Base-by-base conservation (phyloP, 1,284 basidiomycete genomes). In the Limonomyces culmigenus region DNA sequence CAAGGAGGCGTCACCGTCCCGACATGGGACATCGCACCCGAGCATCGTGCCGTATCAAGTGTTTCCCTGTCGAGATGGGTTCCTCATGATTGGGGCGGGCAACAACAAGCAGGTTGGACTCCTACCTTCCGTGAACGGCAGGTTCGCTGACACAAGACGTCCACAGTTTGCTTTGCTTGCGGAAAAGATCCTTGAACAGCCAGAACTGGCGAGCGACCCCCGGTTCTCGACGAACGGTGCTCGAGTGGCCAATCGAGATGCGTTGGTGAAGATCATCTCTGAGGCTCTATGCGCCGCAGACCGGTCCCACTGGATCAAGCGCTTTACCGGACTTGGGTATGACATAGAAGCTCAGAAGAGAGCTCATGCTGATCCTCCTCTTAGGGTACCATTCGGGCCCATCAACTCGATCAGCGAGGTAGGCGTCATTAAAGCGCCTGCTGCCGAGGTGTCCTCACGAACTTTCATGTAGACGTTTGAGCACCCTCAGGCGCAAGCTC, bases 31-130 rank as follows among this genome's bases (percentile, higher is more conserved):
- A 19, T 72, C 84, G 1, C 92, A 97, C 52, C 83, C 86, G 11
- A 87, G 83, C 6, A 78, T 92, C 46, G 88, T 89, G 2, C 88
- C 88, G 0, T 93, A 92, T 56, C 83, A 92, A 54, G 86, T 85
- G 5, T 91, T 96, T 52, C 72, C 80, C 1, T 92, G 88, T 51
- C 70, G 74, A 49, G 77, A 89, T 50, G 81, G 84, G n/a, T 89
- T 75, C 51, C 57, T 95, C 41, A 93, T 95, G 88, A 75, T 96
- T 38, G 89, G 88, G 32, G 89, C 86, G 2, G 91, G 88, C 1
- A 95, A 93, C 55, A 76, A 93, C 49, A 77, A 72, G 43, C 88
- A 87, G 64, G 86, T 81, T 47, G 37, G 55, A 41, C 29, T 41
- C 39, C 27, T n/a, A 14, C 12, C 32, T 29, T 18, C 8, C 10